Base-by-base conservation (phyloP, 495 filamentous ascomycete genomes). In the Platismatia glauca region DNA sequence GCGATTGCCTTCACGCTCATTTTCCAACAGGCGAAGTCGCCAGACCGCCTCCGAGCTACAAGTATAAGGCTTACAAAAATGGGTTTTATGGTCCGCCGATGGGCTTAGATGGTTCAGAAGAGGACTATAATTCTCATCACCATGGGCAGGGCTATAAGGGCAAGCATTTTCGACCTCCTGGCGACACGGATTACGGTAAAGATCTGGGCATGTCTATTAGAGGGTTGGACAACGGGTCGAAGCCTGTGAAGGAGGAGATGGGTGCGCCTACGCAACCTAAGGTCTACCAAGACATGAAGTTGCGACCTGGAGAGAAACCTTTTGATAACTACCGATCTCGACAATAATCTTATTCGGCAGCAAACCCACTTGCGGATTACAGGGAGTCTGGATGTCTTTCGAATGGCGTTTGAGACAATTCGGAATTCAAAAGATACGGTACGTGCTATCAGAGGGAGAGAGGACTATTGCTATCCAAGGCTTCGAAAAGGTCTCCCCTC, bases 1-100 rank as follows among this genome's bases (percentile, higher is more conserved):
- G 38, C 22, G 55, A 58, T 39, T 58, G 55, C 16, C 34, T 58
- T 39, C 38, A 58, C 38, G 55, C 55, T 7, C 55, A 58, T 41
- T 11, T 39, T 8, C 35, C 39, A 15, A 58, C 55, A 0, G 55
- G 55, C 34, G 55, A 37, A 16, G 38, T 58, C 7, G 55, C 55
- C 18, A 37, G 55, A 37, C 55, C 55, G 18, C 55, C 55, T 7
- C 34, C 34, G 8, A 58, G 34, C n/a, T 58, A 58, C 16, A 58
- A 58, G 55, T 53, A 53, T 7, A 53, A 53, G 50, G 50, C 50
- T 31, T 6, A 53, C 15, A 53, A 53, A 16, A 53, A 53, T 53
- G 50, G 50, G 6, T 53, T 53, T 20, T n/a, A 20, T 9, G 50
- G 15, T 53, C 50, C 50, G 29, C 50, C 50, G 2, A 53, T 53